These are phyloP conservation scores for Talaromyces funiculosus DNA, from an alignment of 2,329 filamentous ascomycete species.

Conservation along the genomic window DNA sequence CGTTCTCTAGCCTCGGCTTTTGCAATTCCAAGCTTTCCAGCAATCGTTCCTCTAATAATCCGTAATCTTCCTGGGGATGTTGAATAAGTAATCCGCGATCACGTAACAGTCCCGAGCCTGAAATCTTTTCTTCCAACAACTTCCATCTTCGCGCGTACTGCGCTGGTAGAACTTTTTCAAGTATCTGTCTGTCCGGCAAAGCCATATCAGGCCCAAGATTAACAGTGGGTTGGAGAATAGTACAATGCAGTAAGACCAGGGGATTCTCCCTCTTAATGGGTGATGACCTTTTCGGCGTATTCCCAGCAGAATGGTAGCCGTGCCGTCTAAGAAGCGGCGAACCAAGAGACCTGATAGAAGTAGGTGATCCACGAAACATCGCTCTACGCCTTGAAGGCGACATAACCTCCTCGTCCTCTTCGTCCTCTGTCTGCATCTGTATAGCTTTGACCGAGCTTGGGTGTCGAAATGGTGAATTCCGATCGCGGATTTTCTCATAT, in stretches of 20 bases:
- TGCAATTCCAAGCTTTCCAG: conserved; percentile 56
- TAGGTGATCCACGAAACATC: conserved; percentile 20
- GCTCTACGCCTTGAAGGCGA: conserved; percentile 28
- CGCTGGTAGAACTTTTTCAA: conserved; percentile 47
- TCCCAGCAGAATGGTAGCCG: conserved; percentile 29
- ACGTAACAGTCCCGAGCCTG: conserved; percentile 49
- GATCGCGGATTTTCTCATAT: conserved; percentile 20
- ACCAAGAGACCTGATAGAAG: conserved; percentile 27
- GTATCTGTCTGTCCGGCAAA: conserved; percentile 34
- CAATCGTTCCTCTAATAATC: conserved; percentile 57
- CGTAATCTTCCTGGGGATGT: conserved; percentile 58
- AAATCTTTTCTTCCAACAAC: conserved; percentile 50
- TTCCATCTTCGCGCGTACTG: conserved; percentile 44
- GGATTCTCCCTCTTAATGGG: conserved; percentile 47
- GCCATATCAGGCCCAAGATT: conserved; percentile 39
- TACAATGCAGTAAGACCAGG: conserved; percentile 57
- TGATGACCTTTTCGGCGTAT: conserved; percentile 21
- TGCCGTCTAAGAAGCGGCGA: conserved; percentile 30
- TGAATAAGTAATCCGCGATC: conserved; percentile 56
- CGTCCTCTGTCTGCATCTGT: conserved; percentile 41
- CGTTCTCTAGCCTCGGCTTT: conserved; percentile 51
- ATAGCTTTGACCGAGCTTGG: conserved; percentile 42
- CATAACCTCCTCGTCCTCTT: conserved; percentile 34
- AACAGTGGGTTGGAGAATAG: conserved; percentile 50
- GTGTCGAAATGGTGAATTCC: conserved; percentile 35